phyloP scores from a whole-genome alignment of 2,329 filamentous ascomycete genomes.

The Diaporthe sp. region DNA sequence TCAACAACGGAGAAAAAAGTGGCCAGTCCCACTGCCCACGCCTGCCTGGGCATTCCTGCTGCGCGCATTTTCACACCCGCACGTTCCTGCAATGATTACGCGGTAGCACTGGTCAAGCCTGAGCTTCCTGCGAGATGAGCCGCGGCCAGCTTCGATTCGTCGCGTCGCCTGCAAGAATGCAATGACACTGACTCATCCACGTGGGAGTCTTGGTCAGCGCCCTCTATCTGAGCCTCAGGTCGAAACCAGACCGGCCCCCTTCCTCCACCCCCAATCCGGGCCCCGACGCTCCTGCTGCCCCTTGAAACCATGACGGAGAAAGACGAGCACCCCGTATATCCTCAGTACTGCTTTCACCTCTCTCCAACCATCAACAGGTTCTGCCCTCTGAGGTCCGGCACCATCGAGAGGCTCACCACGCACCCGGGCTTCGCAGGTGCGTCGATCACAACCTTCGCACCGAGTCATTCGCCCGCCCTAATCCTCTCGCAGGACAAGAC shows the following conservation, averaged over 20 bases:
- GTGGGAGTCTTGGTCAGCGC: constrained; percentile 2
- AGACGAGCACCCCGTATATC: constrained; percentile 60
- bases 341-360: constrained; percentile 73
- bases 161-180: background rate
- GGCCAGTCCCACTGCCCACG: constrained; percentile 18
- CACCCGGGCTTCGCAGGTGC: constrained; percentile 68
- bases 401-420: constrained; percentile 63
- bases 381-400: constrained; percentile 67
- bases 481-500: constrained; percentile 58
- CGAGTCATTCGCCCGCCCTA: constrained; percentile 8
- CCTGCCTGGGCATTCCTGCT: constrained; percentile 4
- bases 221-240: background rate
- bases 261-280: constrained; percentile 13
- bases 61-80: background rate
- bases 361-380: constrained; percentile 72
- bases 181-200: constrained; percentile 17
- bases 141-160: background rate
- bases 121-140: constrained; percentile 8
- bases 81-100: background rate
- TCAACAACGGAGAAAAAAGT: background rate
- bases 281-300: constrained; percentile 19
- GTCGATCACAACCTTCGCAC: constrained; percentile 30
- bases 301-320: constrained; percentile 29
- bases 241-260: constrained; percentile 19
- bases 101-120: background rate